Percentiles rank a stretch among this genome's conserved stretches.
Conservation (phyloP, 2,329 filamentous ascomycete species). For the Catunica adiposa region DNA sequence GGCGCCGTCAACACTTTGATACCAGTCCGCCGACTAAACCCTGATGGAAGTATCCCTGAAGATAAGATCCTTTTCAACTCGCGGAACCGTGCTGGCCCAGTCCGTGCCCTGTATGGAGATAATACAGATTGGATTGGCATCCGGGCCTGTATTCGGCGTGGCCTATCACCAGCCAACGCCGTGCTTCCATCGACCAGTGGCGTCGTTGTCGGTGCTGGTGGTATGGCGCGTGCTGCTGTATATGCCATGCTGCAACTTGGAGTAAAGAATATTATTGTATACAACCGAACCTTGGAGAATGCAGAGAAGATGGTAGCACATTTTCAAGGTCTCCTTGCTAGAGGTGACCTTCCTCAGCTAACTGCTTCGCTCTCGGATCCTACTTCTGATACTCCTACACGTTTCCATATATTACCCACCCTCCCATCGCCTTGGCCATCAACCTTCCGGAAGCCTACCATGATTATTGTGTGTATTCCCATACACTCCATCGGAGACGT, state of each 20-base stretch:
- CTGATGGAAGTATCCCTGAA: constrained; percentile 40
- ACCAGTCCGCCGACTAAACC: constrained; percentile 45
- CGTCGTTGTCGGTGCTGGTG: constrained; percentile 48
- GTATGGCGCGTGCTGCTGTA: constrained; percentile 63
- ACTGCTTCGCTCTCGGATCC: not conserved
- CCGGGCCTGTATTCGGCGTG: constrained; percentile 52
- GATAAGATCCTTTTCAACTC: constrained; percentile 15
- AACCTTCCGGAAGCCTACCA: constrained; percentile 46
- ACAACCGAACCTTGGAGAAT: constrained; percentile 52
- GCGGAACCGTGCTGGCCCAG: constrained; percentile 46
- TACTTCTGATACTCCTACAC: constrained; percentile 21
- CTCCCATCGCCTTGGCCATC: constrained; percentile 48
- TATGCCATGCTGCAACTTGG: constrained; percentile 67
- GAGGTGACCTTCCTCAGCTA: constrained; percentile 27
- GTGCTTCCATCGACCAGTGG: constrained; percentile 39
- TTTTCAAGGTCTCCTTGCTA: constrained; percentile 42
- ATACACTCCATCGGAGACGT: constrained; percentile 47
- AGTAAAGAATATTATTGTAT: constrained; percentile 58
- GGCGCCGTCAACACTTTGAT: constrained; percentile 64
- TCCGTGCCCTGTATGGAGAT: constrained; percentile 56
- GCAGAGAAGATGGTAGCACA: constrained; percentile 52
- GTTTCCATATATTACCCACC: constrained; percentile 41
- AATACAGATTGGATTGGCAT: constrained; percentile 76
- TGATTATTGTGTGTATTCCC: constrained; percentile 62
- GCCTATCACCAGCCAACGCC: constrained; percentile 55